Percentiles rank a stretch among this genome's conserved stretches.
Evolutionary conservation across 2,329 filamentous ascomycete genomes (phyloP).

Genomic region (Fusarium sp.): DNA sequence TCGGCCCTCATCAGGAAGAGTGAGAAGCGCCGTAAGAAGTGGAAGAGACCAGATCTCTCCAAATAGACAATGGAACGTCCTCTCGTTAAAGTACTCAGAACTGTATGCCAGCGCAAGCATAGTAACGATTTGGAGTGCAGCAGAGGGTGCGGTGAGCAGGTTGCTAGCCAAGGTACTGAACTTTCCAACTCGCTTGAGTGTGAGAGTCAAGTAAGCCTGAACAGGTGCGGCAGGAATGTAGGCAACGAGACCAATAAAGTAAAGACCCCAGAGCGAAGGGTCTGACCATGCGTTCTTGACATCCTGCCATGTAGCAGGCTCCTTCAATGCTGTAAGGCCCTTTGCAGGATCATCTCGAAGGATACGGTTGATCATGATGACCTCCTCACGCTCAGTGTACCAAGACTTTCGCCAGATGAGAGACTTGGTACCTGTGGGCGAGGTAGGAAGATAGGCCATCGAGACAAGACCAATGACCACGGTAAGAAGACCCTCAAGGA

Average conservation of each 20-base stretch:
- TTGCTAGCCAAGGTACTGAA: slow-evolving; percentile 69
- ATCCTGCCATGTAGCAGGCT: slow-evolving; percentile 54
- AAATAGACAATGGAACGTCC: slow-evolving; percentile 61
- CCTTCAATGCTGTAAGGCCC: slow-evolving; percentile 56
- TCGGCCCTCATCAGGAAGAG: slow-evolving; percentile 57
- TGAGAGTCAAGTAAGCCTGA: slow-evolving; percentile 63
- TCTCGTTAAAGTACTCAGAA: slow-evolving; percentile 64
- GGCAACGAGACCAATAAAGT: slow-evolving; percentile 58
- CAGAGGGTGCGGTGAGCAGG: slow-evolving; percentile 69
- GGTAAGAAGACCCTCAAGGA: slow-evolving; percentile 56
- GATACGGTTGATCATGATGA: slow-evolving; percentile 73
- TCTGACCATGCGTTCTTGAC: slow-evolving; percentile 57
- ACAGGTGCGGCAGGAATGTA: slow-evolving; percentile 61
- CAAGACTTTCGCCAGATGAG: slow-evolving; percentile 69
- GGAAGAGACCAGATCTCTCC: slow-evolving; percentile 63
- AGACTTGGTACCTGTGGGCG: slow-evolving; percentile 71
- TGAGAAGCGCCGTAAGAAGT: slow-evolving; percentile 60
- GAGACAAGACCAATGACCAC: slow-evolving; percentile 62
- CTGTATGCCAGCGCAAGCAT: slow-evolving; percentile 63
- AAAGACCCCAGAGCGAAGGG: slow-evolving; percentile 59
- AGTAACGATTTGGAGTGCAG: slow-evolving; percentile 64
- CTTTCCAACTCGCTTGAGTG: slow-evolving; percentile 61
- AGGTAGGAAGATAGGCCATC: slow-evolving; percentile 68
- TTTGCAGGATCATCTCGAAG: slow-evolving; percentile 64
- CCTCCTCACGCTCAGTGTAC: slow-evolving; percentile 74